A percentile compares a stretch with the other conserved stretches of the same genome.
phyloP scores from a whole-genome alignment of 2,329 filamentous ascomycete species.

The Hypoxylon sp. region DNA sequence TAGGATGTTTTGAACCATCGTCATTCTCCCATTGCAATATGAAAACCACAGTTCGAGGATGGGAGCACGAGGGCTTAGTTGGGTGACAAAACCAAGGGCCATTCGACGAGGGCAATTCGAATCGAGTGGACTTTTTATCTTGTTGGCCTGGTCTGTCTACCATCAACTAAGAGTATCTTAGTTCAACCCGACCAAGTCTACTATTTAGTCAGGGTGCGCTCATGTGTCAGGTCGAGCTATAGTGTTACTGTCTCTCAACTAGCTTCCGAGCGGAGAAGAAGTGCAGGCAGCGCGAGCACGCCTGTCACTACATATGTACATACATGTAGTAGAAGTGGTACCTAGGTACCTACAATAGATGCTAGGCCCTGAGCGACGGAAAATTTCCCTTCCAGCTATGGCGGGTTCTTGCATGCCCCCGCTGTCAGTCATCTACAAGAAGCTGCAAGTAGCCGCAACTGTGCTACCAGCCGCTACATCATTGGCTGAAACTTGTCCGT shows the following conservation, averaged over 20 bases:
- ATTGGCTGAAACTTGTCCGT: constrained; percentile 47
- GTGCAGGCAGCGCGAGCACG: constrained; percentile 11
- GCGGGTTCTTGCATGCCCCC: constrained; percentile 50
- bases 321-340: constrained; percentile 9
- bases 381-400: constrained; percentile 47
- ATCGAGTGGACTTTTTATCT: constrained; percentile 34
- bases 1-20: constrained; percentile 8
- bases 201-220: constrained; percentile 4
- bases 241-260: constrained; percentile 25
- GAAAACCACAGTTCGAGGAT: constrained; percentile 6
- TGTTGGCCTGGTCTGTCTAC: constrained; percentile 16
- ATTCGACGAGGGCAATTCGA: constrained; percentile 38
- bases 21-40: constrained; percentile 6
- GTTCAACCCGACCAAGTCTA: constrained; percentile 6
- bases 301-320: constrained; percentile 23
- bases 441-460: constrained; percentile 49
- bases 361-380: constrained; percentile 43
- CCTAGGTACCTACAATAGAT: constrained; percentile 30
- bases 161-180: neutral
- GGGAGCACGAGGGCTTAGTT: neutral
- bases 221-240: constrained; percentile 2
- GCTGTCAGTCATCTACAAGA: constrained; percentile 51
- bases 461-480: constrained; percentile 46
- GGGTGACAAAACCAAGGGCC: neutral
- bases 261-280: constrained; percentile 36